Evolutionary conservation across 2,329 filamentous ascomycete species (phyloP), one percentile per base, ranked within the genome.

Genomic region (Verticillium tricorpus): DNA sequence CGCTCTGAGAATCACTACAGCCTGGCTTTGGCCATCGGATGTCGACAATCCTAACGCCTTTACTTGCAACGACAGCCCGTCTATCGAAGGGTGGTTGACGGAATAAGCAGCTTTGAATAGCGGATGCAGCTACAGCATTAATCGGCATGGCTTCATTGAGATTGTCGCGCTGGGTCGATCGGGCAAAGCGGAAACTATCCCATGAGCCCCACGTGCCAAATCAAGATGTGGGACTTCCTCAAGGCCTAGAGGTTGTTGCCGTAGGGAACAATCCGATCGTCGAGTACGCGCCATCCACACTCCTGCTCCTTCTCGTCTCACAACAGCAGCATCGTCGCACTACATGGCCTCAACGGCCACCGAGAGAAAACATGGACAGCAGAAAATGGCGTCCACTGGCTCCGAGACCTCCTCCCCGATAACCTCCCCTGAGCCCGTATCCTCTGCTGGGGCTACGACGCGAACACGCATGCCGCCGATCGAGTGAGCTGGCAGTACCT

Each of bases 381-480:
- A 3, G 56, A 55, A 17, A 70, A 69, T 40, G 62, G 62, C 31
- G 58, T 63, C 5, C 52, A 66, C 59, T 73, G 70, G 71, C 69
- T 71, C 35, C 64, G 66, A 37, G 65, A 72, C 61, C 61, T 72
- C 8, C 57, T 73, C 8, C 70, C 71, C 1, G 32, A 61, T 4
- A n/a, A n/a, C n/a, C 62, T 76, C n/a, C 69, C 69, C 12, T 69
- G 69, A 57, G 70, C 72, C 56, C 69, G 75, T 39, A 69, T 77
- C 58, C 60, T 75, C 22, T 70, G 61, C 58, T 77, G 68, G 62
- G 73, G 74, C 57, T 76, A 77, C 64, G 67, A 74, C 61, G 70
- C 72, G 17, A 70, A 71, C 54, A 71, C 70, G 35, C 66, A 69
- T 62, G 61, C 62, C 59, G 60, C 64, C 58, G 35, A 57, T 64